Conservation (phyloP, 495 filamentous ascomycete genomes). For the Rostrohypoxylon terebratum region DNA sequence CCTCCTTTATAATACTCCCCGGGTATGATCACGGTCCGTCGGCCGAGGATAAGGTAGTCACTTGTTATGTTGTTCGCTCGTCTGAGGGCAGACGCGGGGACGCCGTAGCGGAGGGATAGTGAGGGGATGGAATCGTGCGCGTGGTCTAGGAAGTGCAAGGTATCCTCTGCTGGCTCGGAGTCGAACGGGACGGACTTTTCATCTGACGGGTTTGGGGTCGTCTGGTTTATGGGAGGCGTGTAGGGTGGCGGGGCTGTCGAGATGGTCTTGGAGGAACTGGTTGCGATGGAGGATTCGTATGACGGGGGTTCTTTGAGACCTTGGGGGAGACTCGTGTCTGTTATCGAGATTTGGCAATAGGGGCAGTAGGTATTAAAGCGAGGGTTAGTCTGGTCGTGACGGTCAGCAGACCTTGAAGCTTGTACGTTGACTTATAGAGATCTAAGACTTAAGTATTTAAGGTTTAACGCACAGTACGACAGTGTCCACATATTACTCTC, state of each 20-base stretch:
- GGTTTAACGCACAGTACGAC: conserved; percentile 65
- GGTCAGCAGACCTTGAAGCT: conserved; percentile 24
- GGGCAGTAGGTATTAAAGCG: conserved; percentile 78
- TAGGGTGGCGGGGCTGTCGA: conserved; percentile 58
- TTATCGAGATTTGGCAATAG: conserved; percentile 62
- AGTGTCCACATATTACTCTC: conserved; percentile 74
- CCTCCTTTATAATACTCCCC: conserved; percentile 71
- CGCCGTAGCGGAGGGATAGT: conserved; percentile 73
- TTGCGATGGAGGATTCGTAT: conserved; percentile 60
- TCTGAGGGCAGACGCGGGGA: conserved; percentile 67
- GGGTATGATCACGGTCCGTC: conserved; percentile 75
- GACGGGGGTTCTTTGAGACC: conserved; percentile 68
- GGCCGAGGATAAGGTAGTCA: conserved; percentile 73
- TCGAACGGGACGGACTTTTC: conserved; percentile 44
- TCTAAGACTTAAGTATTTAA: too few relatives aligned
- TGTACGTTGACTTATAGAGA: neutral
- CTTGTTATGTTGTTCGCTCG: conserved; percentile 70
- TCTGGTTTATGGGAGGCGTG: conserved; percentile 36
- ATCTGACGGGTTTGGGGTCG: conserved; percentile 23
- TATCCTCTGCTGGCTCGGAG: conserved; percentile 61
- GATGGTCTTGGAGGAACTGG: conserved; percentile 40
- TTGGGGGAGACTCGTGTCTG: conserved; percentile 64
- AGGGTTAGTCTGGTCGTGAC: conserved; percentile 65
- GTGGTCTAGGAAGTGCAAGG: conserved; percentile 75
- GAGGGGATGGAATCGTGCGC: conserved; percentile 70